Evolutionary conservation across 2,329 filamentous ascomycete genomes (phyloP).

Genomic region (Stylonectria norvegica): DNA sequence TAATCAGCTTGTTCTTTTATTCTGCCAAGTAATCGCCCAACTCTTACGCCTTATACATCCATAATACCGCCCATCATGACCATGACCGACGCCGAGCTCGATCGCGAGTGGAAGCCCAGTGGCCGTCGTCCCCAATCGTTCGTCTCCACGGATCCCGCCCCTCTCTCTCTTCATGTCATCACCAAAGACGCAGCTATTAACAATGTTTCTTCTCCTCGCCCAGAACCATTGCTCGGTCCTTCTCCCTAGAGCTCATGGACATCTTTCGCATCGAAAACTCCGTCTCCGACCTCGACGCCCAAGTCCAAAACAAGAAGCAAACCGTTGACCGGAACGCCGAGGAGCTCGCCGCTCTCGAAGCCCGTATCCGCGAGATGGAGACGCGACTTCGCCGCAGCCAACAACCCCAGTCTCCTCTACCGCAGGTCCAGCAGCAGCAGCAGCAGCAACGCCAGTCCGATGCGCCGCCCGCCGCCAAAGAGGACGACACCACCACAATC

Average conservation of each 20-base stretch:
- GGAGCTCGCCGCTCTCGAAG: slow-evolving; percentile 84
- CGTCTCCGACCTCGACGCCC: slow-evolving; percentile 67
- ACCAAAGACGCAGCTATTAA: slow-evolving; percentile 10
- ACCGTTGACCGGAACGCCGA: slow-evolving; percentile 68
- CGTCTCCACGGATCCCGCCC: slow-evolving; percentile 56
- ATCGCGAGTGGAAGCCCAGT: slow-evolving; percentile 77
- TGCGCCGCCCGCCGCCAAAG: slow-evolving; percentile 16
- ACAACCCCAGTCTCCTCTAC: slow-evolving; percentile 16
- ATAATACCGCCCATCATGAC: slow-evolving; percentile 20
- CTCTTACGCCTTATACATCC: too few species aligned
- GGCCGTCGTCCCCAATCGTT: slow-evolving; percentile 79
- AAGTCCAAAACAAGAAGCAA: slow-evolving; percentile 77
- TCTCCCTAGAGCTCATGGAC: slow-evolving; percentile 80
- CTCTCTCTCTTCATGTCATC: slow-evolving; percentile 40
- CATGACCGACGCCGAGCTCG: slow-evolving; percentile 64
- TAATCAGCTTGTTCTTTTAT: too few species aligned
- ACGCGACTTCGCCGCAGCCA: slow-evolving; percentile 57
- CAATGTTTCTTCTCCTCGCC: slow-evolving; percentile 7
- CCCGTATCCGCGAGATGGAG: slow-evolving; percentile 80
- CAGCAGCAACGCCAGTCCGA: slow-evolving; percentile 9
- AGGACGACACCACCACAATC: too few species aligned
- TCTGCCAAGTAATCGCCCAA: too few species aligned
- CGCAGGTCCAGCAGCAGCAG: slow-evolving; percentile 22
- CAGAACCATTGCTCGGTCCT: slow-evolving; percentile 84
- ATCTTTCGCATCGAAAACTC: slow-evolving; percentile 85